phyloP scores from a whole-genome alignment of 163 green algal genomes.

The Volvox carteri region DNA sequence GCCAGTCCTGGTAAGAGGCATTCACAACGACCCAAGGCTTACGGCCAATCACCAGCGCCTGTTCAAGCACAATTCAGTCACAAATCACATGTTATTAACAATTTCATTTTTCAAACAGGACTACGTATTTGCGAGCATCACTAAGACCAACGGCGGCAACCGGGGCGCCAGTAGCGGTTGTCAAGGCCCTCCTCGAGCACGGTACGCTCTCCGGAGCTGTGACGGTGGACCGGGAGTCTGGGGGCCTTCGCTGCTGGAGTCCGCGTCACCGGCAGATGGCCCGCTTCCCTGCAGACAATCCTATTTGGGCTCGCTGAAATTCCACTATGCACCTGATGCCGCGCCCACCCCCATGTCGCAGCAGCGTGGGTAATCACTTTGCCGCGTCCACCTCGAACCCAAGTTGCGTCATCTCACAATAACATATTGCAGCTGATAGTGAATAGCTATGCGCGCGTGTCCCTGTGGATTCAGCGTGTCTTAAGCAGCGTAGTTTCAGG shows the following conservation, averaged over 20 bases:
- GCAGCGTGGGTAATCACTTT: neutral
- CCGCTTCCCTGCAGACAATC: neutral
- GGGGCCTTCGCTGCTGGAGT: slow-evolving; percentile 8
- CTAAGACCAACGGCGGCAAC: neutral
- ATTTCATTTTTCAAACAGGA: slow-evolving; percentile 8
- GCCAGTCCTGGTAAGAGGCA: slow-evolving; percentile 11
- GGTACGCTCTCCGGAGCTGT: neutral
- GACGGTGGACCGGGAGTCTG: neutral
- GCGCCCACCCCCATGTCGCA: neutral
- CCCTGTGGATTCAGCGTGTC: too few relatives aligned
- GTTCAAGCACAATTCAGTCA: too few relatives aligned
- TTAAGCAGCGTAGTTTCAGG: too few relatives aligned
- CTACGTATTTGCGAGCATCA: slow-evolving; percentile 34
- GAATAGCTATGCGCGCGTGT: too few relatives aligned
- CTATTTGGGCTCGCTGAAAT: neutral
- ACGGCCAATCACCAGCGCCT: too few relatives aligned
- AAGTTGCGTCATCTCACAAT: too few relatives aligned
- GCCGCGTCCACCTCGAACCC: too few relatives aligned
- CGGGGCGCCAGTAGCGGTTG: neutral
- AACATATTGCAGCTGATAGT: too few relatives aligned
- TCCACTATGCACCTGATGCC: neutral
- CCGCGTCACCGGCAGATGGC: neutral
- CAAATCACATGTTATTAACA: neutral
- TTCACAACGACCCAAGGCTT: neutral
- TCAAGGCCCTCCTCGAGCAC: neutral